Evolutionary conservation across 140 eudicot genomes (phyloP), one percentile per base, ranked within the genome.

Genomic region (Senecio squalidus): DNA sequence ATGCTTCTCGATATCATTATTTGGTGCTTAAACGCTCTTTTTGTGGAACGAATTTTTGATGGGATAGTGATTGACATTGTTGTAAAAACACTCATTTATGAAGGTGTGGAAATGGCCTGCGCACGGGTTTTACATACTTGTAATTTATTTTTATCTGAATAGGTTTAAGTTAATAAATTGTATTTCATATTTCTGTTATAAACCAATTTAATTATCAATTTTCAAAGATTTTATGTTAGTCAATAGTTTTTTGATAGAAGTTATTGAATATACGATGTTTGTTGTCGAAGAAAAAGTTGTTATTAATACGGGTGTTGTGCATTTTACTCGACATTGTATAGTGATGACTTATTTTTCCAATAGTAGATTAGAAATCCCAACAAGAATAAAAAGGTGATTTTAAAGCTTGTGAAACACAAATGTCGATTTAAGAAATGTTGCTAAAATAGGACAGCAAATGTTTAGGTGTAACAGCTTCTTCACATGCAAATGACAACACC

Each of bases 401-500:
- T 43, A 9, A 43, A 43, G 15, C 49, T 14, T 43, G 21, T 16
- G 27, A 47, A 47, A 47, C 29, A 9, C 54, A 47, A 47, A 3
- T 26, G 16, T 47, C 4, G 54, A 23, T 47, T 48, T 22, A 10
- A 46, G 18, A 20, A 14, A 45, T 17, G 8, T 14, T 16, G n/a
- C n/a, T n/a, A n/a, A n/a, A n/a, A n/a, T 38, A 23, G 26, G 26
- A 38, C 66, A 26, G 55, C 55, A 60, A 13, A 60, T 9, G 40
- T 20, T 10, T 43, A 16, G 55, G 40, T 60, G 55, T 60, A 46
- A 20, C 56, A 28, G 24, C 57, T 45, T 62, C 33, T 27, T 62
- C 57, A 46, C 68, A 62, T 62, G 68, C 68, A 18, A 43, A 43
- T 60, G 55, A 60, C 67, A 27, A 43, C 28, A 10, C 34, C 33